Conservation (phyloP, 2,329 filamentous ascomycete genomes). For the Colletotrichum destructivum region DNA sequence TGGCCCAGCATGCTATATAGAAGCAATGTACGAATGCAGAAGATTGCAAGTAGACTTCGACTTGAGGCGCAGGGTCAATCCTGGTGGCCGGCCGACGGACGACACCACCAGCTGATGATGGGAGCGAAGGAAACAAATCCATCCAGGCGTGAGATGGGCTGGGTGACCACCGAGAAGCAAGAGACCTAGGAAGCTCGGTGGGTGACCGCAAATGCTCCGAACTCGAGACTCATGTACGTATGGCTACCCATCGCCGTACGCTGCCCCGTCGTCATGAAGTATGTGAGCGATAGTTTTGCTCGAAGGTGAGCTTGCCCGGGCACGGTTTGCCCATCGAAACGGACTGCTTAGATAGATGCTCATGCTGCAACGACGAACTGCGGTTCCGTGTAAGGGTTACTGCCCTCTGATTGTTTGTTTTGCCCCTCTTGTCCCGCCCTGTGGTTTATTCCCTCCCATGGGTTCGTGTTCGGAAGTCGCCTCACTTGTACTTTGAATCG, state of each 20-base stretch:
- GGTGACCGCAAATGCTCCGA: not conserved
- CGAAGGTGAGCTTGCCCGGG: not conserved
- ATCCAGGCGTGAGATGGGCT: not conserved
- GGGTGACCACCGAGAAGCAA: constrained; percentile 1
- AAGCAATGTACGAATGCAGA: constrained; percentile 16
- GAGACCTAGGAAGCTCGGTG: not conserved
- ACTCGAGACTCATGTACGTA: not conserved
- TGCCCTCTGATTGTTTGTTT: not conserved
- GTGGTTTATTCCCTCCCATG: not conserved
- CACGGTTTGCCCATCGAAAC: not conserved
- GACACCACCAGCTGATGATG: not conserved
- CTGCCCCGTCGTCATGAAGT: not conserved
- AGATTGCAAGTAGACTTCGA: constrained; percentile 9
- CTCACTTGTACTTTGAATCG: not conserved
- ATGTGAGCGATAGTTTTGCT: constrained; percentile 5
- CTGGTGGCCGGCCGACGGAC: not conserved
- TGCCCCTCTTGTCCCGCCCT: not conserved
- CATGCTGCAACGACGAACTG: not conserved
- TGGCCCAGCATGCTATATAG: constrained; percentile 3
- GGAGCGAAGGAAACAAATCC: not conserved
- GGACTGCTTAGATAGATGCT: not conserved
- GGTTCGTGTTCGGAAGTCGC: not conserved
- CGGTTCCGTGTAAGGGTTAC: not conserved
- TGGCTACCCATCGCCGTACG: not conserved
- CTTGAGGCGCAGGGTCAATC: constrained; percentile 21